These are phyloP conservation scores for Penicillium ochrochloron DNA, from an alignment of 495 filamentous ascomycete species.

Conservation along the genomic window DNA sequence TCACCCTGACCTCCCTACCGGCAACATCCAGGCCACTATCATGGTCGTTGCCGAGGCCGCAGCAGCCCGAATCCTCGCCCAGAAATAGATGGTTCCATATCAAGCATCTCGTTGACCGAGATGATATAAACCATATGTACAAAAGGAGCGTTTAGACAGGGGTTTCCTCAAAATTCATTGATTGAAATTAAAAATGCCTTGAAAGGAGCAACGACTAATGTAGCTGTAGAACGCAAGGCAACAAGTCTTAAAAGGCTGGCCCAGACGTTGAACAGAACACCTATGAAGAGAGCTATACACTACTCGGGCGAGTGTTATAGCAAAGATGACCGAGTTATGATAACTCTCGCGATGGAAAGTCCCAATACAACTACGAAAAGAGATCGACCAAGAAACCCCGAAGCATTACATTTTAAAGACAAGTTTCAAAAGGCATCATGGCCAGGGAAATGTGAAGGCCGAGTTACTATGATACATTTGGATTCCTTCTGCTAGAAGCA, in stretches of 20 bases:
- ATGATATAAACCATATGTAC: background rate
- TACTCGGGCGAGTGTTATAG: too few relatives aligned
- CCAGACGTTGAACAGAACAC: too few relatives aligned
- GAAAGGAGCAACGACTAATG: background rate
- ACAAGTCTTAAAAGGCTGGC: background rate
- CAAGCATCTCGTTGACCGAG: background rate
- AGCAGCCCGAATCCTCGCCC: slow-evolving; percentile 42
- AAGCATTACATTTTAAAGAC: slow-evolving; percentile 22
- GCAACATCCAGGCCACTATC: slow-evolving; percentile 49
- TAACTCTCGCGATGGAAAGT: too few relatives aligned
- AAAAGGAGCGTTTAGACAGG: background rate
- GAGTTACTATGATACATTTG: slow-evolving; percentile 31
- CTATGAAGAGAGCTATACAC: too few relatives aligned
- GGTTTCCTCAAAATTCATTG: background rate
- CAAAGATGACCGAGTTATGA: too few relatives aligned
- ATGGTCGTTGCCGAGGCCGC: slow-evolving; percentile 50
- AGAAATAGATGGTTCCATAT: background rate
- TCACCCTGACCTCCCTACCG: slow-evolving; percentile 50
- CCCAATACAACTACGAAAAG: too few relatives aligned
- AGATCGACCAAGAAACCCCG: background rate
- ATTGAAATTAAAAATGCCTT: background rate
- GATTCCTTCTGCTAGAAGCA: slow-evolving; percentile 23
- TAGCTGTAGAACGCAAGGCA: background rate
- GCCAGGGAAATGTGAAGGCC: slow-evolving; percentile 34
- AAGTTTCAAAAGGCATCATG: slow-evolving; percentile 38